Conservation (phyloP, 2,329 filamentous ascomycete genomes). For the Paraconiothyrium sp. region DNA sequence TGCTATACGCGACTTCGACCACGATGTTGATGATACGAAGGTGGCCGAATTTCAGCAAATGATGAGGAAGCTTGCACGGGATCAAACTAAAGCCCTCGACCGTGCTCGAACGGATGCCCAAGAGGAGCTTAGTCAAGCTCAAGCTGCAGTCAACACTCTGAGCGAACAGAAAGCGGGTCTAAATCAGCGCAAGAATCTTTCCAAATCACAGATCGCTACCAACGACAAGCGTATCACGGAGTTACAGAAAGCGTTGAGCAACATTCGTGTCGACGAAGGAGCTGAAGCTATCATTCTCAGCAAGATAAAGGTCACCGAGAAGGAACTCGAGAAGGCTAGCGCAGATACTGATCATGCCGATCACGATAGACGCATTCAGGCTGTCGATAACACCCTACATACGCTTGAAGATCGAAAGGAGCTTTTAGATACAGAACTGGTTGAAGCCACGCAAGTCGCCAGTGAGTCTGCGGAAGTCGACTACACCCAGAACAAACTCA, state of each 20-base stretch:
- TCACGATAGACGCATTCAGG: slow-evolving; percentile 76
- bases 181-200: slow-evolving; percentile 76
- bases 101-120: slow-evolving; percentile 76
- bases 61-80: slow-evolving; percentile 76
- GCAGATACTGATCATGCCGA: slow-evolving; percentile 70
- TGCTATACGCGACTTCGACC: slow-evolving; percentile 84
- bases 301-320: slow-evolving; percentile 74
- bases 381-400: slow-evolving; percentile 71
- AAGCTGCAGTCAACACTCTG: slow-evolving; percentile 74
- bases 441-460: slow-evolving; percentile 82
- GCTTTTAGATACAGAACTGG: slow-evolving; percentile 79
- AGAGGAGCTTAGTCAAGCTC: slow-evolving; percentile 77
- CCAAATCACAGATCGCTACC: slow-evolving; percentile 74
- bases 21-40: slow-evolving; percentile 76
- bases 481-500: slow-evolving; percentile 80
- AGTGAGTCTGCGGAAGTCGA: slow-evolving; percentile 86
- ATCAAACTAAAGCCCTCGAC: slow-evolving; percentile 83
- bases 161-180: slow-evolving; percentile 77
- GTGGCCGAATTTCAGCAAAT: slow-evolving; percentile 80
- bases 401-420: slow-evolving; percentile 77
- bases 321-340: slow-evolving; percentile 68
- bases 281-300: slow-evolving; percentile 79
- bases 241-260: slow-evolving; percentile 74
- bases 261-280: slow-evolving; percentile 87
- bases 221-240: slow-evolving; percentile 76